Evolutionary conservation across 495 filamentous ascomycete genomes (phyloP).

Genomic region (Elaphomyces granulatus): DNA sequence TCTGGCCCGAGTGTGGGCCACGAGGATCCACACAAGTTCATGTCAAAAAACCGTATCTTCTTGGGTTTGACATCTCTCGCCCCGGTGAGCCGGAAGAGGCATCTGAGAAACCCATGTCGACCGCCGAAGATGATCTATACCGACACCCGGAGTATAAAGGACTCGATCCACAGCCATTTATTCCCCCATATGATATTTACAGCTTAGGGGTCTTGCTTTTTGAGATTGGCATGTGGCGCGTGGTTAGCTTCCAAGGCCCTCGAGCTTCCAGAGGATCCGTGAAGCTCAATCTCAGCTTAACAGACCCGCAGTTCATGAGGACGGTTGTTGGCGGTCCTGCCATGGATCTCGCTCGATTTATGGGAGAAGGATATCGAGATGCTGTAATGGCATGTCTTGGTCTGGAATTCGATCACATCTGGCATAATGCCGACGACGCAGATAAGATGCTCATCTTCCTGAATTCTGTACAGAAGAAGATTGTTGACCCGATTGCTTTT

Average conservation of each 20-base stretch:
- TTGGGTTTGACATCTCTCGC: slow-evolving; percentile 23
- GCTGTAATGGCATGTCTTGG: slow-evolving; percentile 9
- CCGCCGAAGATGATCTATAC: slow-evolving; percentile 21
- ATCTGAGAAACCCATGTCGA: slow-evolving; percentile 15
- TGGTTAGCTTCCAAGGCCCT: neutral
- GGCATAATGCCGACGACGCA: slow-evolving; percentile 9
- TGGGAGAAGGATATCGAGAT: slow-evolving; percentile 9
- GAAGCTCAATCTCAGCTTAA: slow-evolving; percentile 2
- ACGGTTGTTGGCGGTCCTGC: slow-evolving; percentile 19
- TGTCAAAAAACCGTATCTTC: slow-evolving; percentile 15
- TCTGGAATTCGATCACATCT: slow-evolving; percentile 13
- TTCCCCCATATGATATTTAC: slow-evolving; percentile 20
- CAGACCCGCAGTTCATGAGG: slow-evolving; percentile 13
- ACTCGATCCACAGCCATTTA: slow-evolving; percentile 7
- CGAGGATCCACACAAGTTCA: slow-evolving; percentile 4
- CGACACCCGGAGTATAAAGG: slow-evolving; percentile 20
- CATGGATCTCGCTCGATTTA: slow-evolving; percentile 10
- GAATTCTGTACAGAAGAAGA: neutral
- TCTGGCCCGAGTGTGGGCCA: slow-evolving; percentile 11
- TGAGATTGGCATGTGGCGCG: slow-evolving; percentile 20
- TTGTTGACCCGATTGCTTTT: neutral
- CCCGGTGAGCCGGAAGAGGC: slow-evolving; percentile 10
- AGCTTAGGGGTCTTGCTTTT: slow-evolving; percentile 18
- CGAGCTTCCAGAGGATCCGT: too few relatives aligned
- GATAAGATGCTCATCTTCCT: neutral